These are phyloP conservation scores for Kodamaea kakaduensis DNA, from an alignment of 805 yeast genomes.

Conservation along the genomic window DNA sequence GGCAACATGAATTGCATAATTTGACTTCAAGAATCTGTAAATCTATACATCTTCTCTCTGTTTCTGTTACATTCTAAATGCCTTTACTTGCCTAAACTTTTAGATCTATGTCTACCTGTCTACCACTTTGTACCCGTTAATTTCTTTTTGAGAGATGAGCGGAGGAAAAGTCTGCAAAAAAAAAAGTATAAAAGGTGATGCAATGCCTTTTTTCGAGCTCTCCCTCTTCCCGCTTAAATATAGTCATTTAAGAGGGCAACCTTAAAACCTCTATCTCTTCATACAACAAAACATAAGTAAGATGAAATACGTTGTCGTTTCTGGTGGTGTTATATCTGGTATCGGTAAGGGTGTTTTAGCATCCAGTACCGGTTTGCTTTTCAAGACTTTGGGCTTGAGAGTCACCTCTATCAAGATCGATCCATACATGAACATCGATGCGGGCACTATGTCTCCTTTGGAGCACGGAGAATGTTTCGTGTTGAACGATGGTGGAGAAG, in stretches of 20 bases:
- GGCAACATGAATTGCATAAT: too few species aligned
- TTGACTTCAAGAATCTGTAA: too few species aligned
- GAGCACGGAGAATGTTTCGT: slow-evolving; percentile 99
- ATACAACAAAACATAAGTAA: slow-evolving; percentile 10
- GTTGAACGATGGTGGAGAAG: slow-evolving; percentile 98
- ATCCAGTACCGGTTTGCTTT: slow-evolving; percentile 90
- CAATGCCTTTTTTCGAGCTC: slow-evolving; percentile 13
- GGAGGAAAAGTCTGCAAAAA: slow-evolving; percentile 5
- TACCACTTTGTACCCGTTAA: too few species aligned
- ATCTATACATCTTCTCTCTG: too few species aligned
- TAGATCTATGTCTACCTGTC: too few species aligned
- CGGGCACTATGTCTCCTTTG: slow-evolving; percentile 99
- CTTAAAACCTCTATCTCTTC: slow-evolving; percentile 9
- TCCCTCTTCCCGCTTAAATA: slow-evolving; percentile 44
- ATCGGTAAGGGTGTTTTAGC: slow-evolving; percentile 99
- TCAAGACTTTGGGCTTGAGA: slow-evolving; percentile 89
- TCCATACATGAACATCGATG: slow-evolving; percentile 98
- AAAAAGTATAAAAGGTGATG: slow-evolving; percentile 11
- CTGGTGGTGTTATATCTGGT: slow-evolving; percentile 99
- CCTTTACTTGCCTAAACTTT: too few species aligned
- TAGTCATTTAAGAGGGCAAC: slow-evolving; percentile 40
- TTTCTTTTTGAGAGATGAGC: slow-evolving; percentile 8
- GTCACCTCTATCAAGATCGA: slow-evolving; percentile 98
- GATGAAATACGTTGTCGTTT: slow-evolving; percentile 98
- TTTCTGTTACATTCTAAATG: too few species aligned